Percentiles rank a stretch among this genome's conserved stretches.
These are phyloP conservation scores for Aspergillus nidulans DNA, from an alignment of 495 filamentous ascomycete species.

Conservation along the genomic window DNA sequence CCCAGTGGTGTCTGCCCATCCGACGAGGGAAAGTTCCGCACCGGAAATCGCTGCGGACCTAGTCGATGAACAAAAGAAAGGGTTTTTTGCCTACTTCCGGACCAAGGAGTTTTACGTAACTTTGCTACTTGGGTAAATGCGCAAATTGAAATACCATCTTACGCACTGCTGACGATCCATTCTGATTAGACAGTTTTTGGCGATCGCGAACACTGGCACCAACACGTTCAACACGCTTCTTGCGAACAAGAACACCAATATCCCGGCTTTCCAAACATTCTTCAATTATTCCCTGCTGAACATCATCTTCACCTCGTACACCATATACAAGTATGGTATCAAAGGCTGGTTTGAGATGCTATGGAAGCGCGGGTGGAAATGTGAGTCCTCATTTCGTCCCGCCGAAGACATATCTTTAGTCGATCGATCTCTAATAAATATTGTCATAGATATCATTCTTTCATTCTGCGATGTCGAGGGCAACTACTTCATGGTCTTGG, in stretches of 20 bases:
- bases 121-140: conserved; percentile 65
- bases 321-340: conserved; percentile 75
- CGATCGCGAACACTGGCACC: conserved; percentile 82
- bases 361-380: conserved; percentile 79
- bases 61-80: conserved; percentile 42
- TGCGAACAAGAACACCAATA: conserved; percentile 60
- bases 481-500: conserved; percentile 95
- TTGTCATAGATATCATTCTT: conserved; percentile 67
- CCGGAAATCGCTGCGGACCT: conserved; percentile 30
- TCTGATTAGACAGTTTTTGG: conserved; percentile 63
- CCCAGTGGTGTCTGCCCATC: conserved; percentile 13
- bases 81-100: conserved; percentile 72
- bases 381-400: conserved; percentile 25
- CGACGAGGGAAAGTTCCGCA: conserved; percentile 9
- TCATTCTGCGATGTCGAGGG: conserved; percentile 92
- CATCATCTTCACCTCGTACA: conserved; percentile 74
- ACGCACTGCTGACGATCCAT: neutral
- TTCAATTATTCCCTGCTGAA: conserved; percentile 90
- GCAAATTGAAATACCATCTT: neutral
- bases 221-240: conserved; percentile 86
- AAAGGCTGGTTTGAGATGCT: conserved; percentile 63
- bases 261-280: conserved; percentile 95
- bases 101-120: conserved; percentile 86
- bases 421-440: conserved; percentile 7
- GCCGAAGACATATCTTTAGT: neutral